A percentile compares a stretch with the other conserved stretches of the same genome.
Conservation (phyloP, 805 yeast genomes). For the Metschnikowia shivogae region DNA sequence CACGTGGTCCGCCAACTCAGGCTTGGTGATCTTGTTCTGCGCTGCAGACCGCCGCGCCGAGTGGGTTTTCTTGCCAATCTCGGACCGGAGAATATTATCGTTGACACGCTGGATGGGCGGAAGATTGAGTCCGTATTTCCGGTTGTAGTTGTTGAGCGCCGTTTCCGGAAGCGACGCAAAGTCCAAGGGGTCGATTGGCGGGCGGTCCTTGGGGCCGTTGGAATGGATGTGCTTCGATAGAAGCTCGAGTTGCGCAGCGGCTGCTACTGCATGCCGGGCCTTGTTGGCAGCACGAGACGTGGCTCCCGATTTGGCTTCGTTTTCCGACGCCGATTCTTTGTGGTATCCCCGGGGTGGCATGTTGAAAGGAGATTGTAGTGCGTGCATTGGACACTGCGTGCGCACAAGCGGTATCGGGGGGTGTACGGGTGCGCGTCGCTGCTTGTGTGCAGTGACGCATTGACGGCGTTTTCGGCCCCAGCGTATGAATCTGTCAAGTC, state of each 20-base stretch:
- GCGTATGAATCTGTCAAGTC: no score
- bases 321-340: constrained; percentile 38
- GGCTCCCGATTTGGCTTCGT: constrained; percentile 22
- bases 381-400: no score
- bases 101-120: constrained; percentile 61
- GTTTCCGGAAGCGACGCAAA: constrained; percentile 60
- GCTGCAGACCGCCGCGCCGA: constrained; percentile 22
- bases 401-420: no score
- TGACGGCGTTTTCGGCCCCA: no score
- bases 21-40: constrained; percentile 48
- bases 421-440: no score
- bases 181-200: constrained; percentile 57
- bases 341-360: constrained; percentile 18
- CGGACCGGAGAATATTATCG: constrained; percentile 67
- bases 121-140: constrained; percentile 50
- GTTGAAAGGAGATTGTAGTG: background rate
- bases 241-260: constrained; percentile 67
- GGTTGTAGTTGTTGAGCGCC: constrained; percentile 67
- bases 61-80: constrained; percentile 68
- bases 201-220: constrained; percentile 63
- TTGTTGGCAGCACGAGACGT: constrained; percentile 48
- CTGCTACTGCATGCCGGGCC: constrained; percentile 56
- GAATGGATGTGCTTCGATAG: constrained; percentile 66
- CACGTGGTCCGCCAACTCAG: constrained; percentile 55
- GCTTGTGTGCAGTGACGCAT: no score